Conservation (phyloP, 2,329 filamentous ascomycete genomes). For the Stylonectria norvegica region DNA sequence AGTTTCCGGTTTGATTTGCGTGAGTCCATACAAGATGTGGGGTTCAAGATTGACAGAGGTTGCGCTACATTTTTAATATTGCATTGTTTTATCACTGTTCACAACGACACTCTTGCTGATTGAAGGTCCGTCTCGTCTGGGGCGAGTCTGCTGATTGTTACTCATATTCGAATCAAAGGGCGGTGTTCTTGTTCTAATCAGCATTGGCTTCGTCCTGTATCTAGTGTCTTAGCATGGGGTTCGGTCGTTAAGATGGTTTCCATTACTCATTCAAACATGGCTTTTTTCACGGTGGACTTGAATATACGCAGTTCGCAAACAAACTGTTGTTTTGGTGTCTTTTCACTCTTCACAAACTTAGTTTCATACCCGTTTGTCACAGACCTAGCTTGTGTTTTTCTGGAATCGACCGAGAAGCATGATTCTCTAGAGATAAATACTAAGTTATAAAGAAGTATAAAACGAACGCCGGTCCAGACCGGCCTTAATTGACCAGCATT, state of each 20-base stretch:
- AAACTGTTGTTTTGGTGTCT: neutral
- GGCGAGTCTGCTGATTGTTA: too few relatives aligned
- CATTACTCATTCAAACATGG: too few relatives aligned
- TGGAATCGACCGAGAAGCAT: neutral
- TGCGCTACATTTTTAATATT: constrained; percentile 3
- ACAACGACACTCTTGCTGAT: too few relatives aligned
- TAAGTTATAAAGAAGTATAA: constrained; percentile 8
- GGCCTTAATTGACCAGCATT: neutral
- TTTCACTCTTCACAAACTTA: too few relatives aligned
- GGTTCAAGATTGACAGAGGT: constrained; percentile 2
- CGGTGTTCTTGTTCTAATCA: constrained; percentile 1
- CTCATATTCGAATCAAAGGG: too few relatives aligned
- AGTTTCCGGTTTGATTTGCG: constrained; percentile 21
- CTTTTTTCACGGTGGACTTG: constrained; percentile 1
- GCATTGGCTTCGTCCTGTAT: constrained; percentile 2
- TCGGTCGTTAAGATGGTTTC: constrained; percentile 10
- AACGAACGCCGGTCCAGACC: constrained; percentile 4
- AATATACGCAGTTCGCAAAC: neutral
- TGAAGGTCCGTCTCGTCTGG: too few relatives aligned
- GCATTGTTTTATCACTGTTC: too few relatives aligned
- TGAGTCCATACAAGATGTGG: neutral
- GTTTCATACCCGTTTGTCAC: too few relatives aligned
- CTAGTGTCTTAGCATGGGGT: constrained; percentile 2
- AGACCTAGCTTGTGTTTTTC: too few relatives aligned
- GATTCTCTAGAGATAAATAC: neutral